phyloP scores from a whole-genome alignment of 129 eudicot genomes.

The Flaveria bidentis region DNA sequence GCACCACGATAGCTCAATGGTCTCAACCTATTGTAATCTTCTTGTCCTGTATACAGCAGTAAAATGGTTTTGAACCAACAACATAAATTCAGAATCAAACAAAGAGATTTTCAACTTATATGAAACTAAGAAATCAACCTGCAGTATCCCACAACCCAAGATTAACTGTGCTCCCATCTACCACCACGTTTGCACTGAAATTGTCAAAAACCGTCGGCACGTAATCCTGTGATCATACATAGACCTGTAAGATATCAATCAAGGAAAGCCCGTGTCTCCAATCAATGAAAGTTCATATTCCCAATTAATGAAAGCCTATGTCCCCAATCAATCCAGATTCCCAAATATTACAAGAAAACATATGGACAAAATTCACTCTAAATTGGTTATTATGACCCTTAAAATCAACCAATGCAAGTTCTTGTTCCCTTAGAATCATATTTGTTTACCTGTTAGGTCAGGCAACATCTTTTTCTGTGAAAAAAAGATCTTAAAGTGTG shows the following conservation, averaged over 20 bases:
- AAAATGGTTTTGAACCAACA: background rate
- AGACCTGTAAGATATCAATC: background rate
- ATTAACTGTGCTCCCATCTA: constrained; percentile 68
- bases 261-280: background rate
- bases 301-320: too few relatives aligned
- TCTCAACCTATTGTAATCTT: constrained; percentile 72
- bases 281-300: background rate
- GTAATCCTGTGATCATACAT: constrained; percentile 49
- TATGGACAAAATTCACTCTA: background rate
- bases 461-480: too few relatives aligned
- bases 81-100: background rate
- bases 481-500: too few relatives aligned
- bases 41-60: constrained; percentile 52
- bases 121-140: constrained; percentile 37
- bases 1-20: constrained; percentile 79
- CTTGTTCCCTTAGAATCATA: too few relatives aligned
- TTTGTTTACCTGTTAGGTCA: too few relatives aligned
- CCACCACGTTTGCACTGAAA: constrained; percentile 69
- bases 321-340: too few relatives aligned
- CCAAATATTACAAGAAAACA: too few relatives aligned
- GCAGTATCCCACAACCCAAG: constrained; percentile 78
- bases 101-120: background rate
- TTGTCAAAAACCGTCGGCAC: constrained; percentile 76
- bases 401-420: background rate
- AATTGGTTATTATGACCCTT: background rate